Evolutionary conservation across 2,329 filamentous ascomycete genomes (phyloP).

Genomic region (Peltaster fructicola): DNA sequence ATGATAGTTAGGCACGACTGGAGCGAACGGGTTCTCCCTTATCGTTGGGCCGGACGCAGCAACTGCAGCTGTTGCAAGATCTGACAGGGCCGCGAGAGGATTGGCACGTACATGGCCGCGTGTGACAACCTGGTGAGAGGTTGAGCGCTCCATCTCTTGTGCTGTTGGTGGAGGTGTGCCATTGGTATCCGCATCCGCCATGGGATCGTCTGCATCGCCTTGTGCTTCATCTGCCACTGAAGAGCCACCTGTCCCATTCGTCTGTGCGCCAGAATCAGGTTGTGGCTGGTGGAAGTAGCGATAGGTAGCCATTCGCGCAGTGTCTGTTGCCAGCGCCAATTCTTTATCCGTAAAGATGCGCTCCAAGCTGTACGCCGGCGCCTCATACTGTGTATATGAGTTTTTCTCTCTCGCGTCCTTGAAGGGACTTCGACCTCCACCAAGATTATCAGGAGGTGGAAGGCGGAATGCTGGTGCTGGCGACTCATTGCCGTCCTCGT

Average conservation of each 20-base stretch:
- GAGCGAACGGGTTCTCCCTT: conserved; percentile 25
- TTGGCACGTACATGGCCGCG: conserved; percentile 29
- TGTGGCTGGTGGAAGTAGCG: conserved; percentile 37
- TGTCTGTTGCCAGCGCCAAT: conserved; percentile 42
- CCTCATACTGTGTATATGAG: conserved; percentile 38
- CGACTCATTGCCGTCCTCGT: conserved; percentile 42
- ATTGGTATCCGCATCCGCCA: conserved; percentile 10
- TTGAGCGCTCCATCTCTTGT: conserved; percentile 41
- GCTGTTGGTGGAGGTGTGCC: conserved; percentile 12
- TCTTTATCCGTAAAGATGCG: conserved; percentile 52
- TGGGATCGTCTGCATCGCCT: conserved; percentile 10
- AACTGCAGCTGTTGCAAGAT: conserved; percentile 31
- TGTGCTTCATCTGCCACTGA: conserved; percentile 15
- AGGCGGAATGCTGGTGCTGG: conserved; percentile 33
- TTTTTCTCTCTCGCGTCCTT: conserved; percentile 35
- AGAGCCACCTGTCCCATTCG: conserved; percentile 13
- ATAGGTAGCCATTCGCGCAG: conserved; percentile 40
- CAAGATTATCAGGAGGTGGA: conserved; percentile 22
- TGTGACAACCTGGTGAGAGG: conserved; percentile 38
- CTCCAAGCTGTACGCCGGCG: conserved; percentile 42
- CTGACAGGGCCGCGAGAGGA: conserved; percentile 34
- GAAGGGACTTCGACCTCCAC: conserved; percentile 31
- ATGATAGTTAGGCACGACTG: conserved; percentile 27
- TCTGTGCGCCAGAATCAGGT: conserved; percentile 10
- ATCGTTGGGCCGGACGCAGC: conserved; percentile 16